Conservation (phyloP, 2,329 filamentous ascomycete genomes). For the Hymenoscyphus albidus region DNA sequence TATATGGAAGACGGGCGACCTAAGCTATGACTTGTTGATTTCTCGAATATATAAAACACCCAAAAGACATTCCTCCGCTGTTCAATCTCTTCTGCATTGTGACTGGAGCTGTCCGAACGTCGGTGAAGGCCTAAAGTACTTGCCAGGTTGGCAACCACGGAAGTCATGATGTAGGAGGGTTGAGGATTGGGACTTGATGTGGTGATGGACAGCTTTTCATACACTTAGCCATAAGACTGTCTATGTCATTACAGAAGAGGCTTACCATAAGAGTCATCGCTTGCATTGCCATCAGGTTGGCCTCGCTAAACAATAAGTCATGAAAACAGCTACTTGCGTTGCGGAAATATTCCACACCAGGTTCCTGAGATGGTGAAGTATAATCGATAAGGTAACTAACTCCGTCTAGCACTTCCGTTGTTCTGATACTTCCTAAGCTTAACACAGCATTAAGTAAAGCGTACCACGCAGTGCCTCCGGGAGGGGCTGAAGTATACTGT, state of each 20-base stretch:
- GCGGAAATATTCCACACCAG: slow-evolving; percentile 22
- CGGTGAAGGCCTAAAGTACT: slow-evolving; percentile 27
- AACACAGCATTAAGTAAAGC: slow-evolving; percentile 28
- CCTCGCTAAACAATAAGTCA: slow-evolving; percentile 22
- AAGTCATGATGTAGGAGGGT: slow-evolving; percentile 21
- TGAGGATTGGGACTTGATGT: slow-evolving; percentile 21
- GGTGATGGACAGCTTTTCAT: slow-evolving; percentile 18
- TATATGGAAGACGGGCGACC: slow-evolving; percentile 28
- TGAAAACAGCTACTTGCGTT: slow-evolving; percentile 26
- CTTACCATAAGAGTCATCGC: slow-evolving; percentile 24
- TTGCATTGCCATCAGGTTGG: slow-evolving; percentile 27
- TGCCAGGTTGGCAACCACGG: slow-evolving; percentile 20
- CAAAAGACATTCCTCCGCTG: slow-evolving; percentile 29
- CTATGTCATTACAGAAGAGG: slow-evolving; percentile 1
- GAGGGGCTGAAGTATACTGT: slow-evolving; percentile 24
- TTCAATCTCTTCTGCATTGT: slow-evolving; percentile 19
- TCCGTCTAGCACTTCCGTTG: slow-evolving; percentile 14
- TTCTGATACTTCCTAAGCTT: slow-evolving; percentile 20
- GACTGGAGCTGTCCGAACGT: slow-evolving; percentile 18
- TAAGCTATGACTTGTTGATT: slow-evolving; percentile 16
- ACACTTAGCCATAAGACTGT: slow-evolving; percentile 11
- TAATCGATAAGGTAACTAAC: slow-evolving; percentile 18
- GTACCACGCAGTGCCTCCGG: slow-evolving; percentile 25
- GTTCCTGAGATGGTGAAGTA: slow-evolving; percentile 14
- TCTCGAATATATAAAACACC: slow-evolving; percentile 26